These are phyloP conservation scores for Primulina huaijiensis DNA, from an alignment of 257 asterid genomes.

Conservation along the genomic window DNA sequence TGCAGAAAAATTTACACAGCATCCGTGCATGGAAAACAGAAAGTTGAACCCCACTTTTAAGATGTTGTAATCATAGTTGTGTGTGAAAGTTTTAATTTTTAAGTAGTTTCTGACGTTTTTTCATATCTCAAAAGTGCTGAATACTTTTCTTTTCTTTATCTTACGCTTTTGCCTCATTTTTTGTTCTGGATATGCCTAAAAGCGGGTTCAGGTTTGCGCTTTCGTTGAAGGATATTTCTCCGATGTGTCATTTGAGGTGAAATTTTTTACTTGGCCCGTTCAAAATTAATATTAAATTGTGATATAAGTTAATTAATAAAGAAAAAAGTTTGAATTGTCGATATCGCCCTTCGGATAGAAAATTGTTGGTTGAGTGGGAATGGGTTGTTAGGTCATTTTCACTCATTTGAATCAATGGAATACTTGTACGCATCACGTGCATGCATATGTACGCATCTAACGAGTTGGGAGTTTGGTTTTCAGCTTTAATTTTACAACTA, in stretches of 20 bases:
- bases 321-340: too few relatives aligned
- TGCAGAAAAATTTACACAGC: neutral
- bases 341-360: too few relatives aligned
- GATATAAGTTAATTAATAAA: too few relatives aligned
- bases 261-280: too few relatives aligned
- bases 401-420: too few relatives aligned
- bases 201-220: neutral
- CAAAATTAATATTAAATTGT: too few relatives aligned
- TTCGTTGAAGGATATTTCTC: neutral
- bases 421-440: too few relatives aligned
- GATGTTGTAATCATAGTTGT: neutral
- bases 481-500: too few relatives aligned
- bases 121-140: conserved; percentile 23
- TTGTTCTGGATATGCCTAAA: neutral
- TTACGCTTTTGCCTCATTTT: conserved; percentile 7
- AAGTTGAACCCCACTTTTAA: conserved; percentile 22
- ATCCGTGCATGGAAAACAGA: conserved; percentile 3
- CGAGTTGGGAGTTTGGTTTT: too few relatives aligned
- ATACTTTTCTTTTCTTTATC: conserved; percentile 11
- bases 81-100: conserved; percentile 17
- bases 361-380: too few relatives aligned
- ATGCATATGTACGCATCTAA: too few relatives aligned
- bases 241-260: neutral
- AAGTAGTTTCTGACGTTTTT: conserved; percentile 27
- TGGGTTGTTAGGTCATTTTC: too few relatives aligned